A percentile compares a stretch with the other conserved stretches of the same genome.
These are phyloP conservation scores for Apophysomyces sp. DNA, from an alignment of 371 early-diverging fungal genomes.

Conservation along the genomic window DNA sequence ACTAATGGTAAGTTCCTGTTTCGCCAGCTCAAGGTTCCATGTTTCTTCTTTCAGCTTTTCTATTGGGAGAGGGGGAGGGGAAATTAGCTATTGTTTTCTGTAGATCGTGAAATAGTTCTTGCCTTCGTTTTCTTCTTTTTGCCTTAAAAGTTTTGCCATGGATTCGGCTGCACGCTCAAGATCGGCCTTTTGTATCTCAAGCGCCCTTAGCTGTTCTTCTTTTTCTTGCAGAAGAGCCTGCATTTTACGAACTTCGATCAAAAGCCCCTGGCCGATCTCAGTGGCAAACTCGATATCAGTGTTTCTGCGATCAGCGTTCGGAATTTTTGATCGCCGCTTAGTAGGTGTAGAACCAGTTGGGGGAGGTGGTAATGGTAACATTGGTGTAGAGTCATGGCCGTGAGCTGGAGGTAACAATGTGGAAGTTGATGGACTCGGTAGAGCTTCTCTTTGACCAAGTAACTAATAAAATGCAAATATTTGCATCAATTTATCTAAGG, in stretches of 20 bases:
- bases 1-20: slow-evolving; percentile 54
- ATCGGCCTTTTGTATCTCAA: slow-evolving; percentile 61
- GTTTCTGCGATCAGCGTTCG: slow-evolving; percentile 37
- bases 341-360: slow-evolving; percentile 35
- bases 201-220: slow-evolving; percentile 61
- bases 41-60: slow-evolving; percentile 61
- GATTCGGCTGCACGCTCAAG: slow-evolving; percentile 58
- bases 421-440: slow-evolving; percentile 14
- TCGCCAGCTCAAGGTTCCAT: slow-evolving; percentile 61
- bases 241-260: slow-evolving; percentile 51
- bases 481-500: neutral
- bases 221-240: slow-evolving; percentile 53
- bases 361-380: slow-evolving; percentile 37
- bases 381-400: slow-evolving; percentile 6
- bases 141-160: slow-evolving; percentile 48
- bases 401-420: slow-evolving; percentile 9
- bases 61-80: slow-evolving; percentile 9
- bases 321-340: slow-evolving; percentile 37
- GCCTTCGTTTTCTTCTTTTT: slow-evolving; percentile 62
- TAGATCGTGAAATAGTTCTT: slow-evolving; percentile 3
- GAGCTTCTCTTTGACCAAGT: slow-evolving; percentile 1
- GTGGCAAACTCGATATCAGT: slow-evolving; percentile 59
- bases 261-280: slow-evolving; percentile 52
- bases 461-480: neutral
- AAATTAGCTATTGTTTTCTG: neutral